phyloP scores from a whole-genome alignment of 2,329 filamentous ascomycete genomes.

The Tolypocladium tundrense region DNA sequence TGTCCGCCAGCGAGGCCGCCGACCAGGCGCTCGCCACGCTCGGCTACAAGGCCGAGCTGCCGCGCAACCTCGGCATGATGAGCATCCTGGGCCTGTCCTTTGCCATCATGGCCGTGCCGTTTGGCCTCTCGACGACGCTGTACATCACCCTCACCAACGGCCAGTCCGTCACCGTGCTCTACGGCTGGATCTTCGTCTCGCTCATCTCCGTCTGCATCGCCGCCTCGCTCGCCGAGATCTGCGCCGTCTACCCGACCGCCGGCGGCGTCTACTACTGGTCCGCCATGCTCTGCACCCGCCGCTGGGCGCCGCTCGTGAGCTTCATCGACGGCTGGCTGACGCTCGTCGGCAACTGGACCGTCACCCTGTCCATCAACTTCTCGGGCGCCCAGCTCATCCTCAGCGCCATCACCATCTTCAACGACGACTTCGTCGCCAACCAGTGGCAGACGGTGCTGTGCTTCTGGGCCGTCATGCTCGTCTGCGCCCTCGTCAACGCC shows the following conservation, averaged over 20 bases:
- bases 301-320: constrained; percentile 52
- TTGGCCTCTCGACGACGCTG: constrained; percentile 37
- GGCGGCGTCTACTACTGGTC: constrained; percentile 67
- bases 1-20: constrained; percentile 16
- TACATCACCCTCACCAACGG: constrained; percentile 54
- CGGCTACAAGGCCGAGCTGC: constrained; percentile 39
- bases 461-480: constrained; percentile 56
- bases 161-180: constrained; percentile 63
- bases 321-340: constrained; percentile 70
- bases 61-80: constrained; percentile 39
- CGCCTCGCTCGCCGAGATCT: constrained; percentile 61
- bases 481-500: constrained; percentile 57
- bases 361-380: constrained; percentile 62
- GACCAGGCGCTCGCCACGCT: constrained; percentile 34
- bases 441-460: constrained; percentile 67
- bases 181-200: constrained; percentile 54
- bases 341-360: constrained; percentile 59
- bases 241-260: constrained; percentile 53
- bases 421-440: constrained; percentile 47
- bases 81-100: constrained; percentile 39
- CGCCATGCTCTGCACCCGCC: constrained; percentile 51
- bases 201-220: constrained; percentile 64
- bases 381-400: constrained; percentile 60
- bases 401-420: constrained; percentile 55
- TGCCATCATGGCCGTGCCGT: constrained; percentile 41